A percentile compares a stretch with the other conserved stretches of the same genome.
These are phyloP conservation scores for Cadophora sp. DNA, from an alignment of 2,329 filamentous ascomycete genomes.

Conservation along the genomic window DNA sequence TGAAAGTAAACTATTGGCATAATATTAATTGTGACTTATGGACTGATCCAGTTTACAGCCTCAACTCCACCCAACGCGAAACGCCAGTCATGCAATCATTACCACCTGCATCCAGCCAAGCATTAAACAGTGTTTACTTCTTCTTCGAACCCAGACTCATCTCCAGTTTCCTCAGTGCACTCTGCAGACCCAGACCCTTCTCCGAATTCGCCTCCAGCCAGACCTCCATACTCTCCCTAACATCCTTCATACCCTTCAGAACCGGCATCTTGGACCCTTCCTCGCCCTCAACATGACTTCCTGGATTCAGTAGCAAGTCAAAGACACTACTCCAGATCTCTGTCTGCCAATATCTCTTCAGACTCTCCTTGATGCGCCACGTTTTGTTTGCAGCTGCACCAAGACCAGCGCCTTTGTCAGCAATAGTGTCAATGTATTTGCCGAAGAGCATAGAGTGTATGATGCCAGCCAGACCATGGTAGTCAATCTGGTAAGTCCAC, in stretches of 20 bases:
- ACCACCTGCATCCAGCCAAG: neutral
- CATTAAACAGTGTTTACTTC: slow-evolving; percentile 21
- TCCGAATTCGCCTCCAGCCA: slow-evolving; percentile 86
- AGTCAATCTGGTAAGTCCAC: slow-evolving; percentile 98
- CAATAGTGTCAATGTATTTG: slow-evolving; percentile 86
- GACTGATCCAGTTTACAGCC: no score
- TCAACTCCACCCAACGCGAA: neutral
- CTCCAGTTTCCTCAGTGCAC: slow-evolving; percentile 69
- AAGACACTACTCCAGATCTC: slow-evolving; percentile 89
- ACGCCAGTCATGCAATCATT: slow-evolving; percentile 19
- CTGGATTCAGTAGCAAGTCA: slow-evolving; percentile 84
- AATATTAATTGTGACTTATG: neutral
- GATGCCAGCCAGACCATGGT: slow-evolving; percentile 88
- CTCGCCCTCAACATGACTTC: slow-evolving; percentile 68
- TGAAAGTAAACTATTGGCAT: neutral
- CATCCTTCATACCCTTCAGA: slow-evolving; percentile 68
- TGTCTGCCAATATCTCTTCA: slow-evolving; percentile 97
- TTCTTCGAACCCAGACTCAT: slow-evolving; percentile 32
- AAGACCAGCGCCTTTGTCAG: slow-evolving; percentile 58
- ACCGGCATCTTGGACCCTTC: slow-evolving; percentile 75
- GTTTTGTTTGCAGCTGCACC: slow-evolving; percentile 63
- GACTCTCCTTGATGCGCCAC: slow-evolving; percentile 80
- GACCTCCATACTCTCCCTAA: slow-evolving; percentile 80
- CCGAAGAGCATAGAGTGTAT: slow-evolving; percentile 91
- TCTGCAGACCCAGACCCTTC: slow-evolving; percentile 77